These are phyloP conservation scores for Saccharum hybrid DNA, from an alignment of 202 grass and related monocot genomes.

Conservation along the genomic window DNA sequence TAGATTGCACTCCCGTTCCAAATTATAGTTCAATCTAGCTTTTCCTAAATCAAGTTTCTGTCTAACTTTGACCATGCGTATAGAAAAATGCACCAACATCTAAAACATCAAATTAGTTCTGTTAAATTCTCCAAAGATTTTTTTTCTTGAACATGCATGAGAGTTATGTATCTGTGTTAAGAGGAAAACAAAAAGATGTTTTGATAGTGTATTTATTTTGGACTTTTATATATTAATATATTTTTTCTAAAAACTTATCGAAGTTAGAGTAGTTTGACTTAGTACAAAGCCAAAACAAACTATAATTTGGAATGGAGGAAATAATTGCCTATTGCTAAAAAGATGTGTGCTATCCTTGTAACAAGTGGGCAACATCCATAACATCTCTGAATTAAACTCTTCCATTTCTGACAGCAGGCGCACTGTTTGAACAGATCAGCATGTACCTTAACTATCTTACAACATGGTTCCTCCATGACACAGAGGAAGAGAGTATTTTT, in stretches of 20 bases:
- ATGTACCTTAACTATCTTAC: background rate
- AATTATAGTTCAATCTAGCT: background rate
- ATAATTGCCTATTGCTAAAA: background rate
- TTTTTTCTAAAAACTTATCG: background rate
- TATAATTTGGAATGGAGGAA: background rate
- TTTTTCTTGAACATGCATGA: background rate
- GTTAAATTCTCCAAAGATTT: background rate
- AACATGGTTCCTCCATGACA: background rate
- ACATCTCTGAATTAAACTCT: background rate
- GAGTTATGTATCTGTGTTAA: background rate
- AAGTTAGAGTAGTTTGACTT: background rate
- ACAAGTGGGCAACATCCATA: background rate
- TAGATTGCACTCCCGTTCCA: background rate
- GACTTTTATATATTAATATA: background rate
- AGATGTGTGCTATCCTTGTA: background rate
- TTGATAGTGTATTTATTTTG: background rate
- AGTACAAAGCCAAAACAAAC: background rate
- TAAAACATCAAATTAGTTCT: background rate
- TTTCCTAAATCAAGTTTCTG: background rate
- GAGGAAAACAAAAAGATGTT: background rate
- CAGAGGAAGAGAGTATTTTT: background rate
- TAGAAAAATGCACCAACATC: background rate
- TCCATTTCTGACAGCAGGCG: constrained; percentile 17
- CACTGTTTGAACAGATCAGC: constrained; percentile 2
- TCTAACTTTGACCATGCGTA: background rate